phyloP scores from a whole-genome alignment of 805 yeast genomes.

The Wickerhamiella musiphila region DNA sequence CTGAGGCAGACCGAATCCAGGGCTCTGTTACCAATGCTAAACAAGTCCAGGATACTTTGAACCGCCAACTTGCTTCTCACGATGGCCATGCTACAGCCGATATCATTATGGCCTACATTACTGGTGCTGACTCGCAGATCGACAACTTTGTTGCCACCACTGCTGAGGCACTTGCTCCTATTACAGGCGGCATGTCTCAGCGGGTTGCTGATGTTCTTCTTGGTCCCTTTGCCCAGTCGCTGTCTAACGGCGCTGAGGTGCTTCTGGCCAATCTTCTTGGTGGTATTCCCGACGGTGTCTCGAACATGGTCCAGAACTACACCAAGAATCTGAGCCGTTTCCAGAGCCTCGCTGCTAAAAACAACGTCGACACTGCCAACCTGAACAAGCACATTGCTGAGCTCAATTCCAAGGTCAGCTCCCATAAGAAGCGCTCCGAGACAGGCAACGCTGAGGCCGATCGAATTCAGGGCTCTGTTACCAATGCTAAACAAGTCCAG shows the following conservation, averaged over 20 bases:
- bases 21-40: slow-evolving; percentile 11
- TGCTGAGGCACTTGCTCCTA: slow-evolving; percentile 9
- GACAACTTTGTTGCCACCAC: slow-evolving; percentile 17
- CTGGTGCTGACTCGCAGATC: slow-evolving; percentile 21
- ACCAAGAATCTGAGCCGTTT: slow-evolving; percentile 10
- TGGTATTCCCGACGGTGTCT: slow-evolving; percentile 9
- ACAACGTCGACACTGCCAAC: slow-evolving; percentile 6
- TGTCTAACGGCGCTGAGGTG: slow-evolving; percentile 20
- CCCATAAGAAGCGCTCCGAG: neutral
- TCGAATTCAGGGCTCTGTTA: slow-evolving; percentile 10
- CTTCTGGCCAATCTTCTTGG: slow-evolving; percentile 14
- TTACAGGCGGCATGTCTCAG: slow-evolving; percentile 11
- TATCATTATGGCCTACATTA: slow-evolving; percentile 12
- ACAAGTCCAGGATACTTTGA: slow-evolving; percentile 10
- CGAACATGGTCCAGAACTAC: slow-evolving; percentile 7
- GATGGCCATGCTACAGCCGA: slow-evolving; percentile 8
- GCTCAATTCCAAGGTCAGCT: slow-evolving; percentile 4
- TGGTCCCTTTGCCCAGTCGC: slow-evolving; percentile 21
- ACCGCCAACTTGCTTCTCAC: slow-evolving; percentile 4
- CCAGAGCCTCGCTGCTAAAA: slow-evolving; percentile 12
- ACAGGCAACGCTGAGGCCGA: neutral
- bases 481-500: slow-evolving; percentile 11
- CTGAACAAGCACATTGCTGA: slow-evolving; percentile 10
- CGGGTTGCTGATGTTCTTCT: slow-evolving; percentile 10
- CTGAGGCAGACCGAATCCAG: slow-evolving; percentile 5